Percentiles rank a stretch among this genome's conserved stretches.
Evolutionary conservation across 2,329 filamentous ascomycete genomes (phyloP).

Genomic region (Calonectria crousiana): DNA sequence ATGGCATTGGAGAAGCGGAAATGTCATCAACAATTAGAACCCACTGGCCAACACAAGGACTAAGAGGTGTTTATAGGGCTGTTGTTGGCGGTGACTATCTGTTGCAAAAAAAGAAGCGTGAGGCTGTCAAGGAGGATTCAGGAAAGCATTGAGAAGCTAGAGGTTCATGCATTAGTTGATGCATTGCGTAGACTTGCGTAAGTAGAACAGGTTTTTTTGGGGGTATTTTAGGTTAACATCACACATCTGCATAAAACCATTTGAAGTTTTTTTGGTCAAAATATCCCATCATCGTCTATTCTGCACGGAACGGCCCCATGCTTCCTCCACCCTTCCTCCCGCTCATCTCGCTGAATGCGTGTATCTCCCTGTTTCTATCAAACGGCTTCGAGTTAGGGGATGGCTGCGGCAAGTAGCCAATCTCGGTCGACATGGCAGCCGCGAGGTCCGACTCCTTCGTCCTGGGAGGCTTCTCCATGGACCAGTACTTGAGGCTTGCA

Average conservation of each 20-base stretch:
- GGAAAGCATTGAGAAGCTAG: background rate
- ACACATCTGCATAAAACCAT: background rate
- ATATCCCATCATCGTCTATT: conserved; percentile 33
- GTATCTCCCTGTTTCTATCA: conserved; percentile 36
- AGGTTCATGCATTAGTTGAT: background rate
- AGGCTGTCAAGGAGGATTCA: conserved; percentile 1
- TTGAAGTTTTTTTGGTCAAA: background rate
- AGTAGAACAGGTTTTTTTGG: background rate
- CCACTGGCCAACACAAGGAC: conserved; percentile 57
- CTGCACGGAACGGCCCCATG: conserved; percentile 47
- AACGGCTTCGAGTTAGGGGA: conserved; percentile 30
- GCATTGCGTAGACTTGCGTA: background rate
- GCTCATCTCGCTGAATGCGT: conserved; percentile 46
- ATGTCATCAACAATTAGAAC: conserved; percentile 49
- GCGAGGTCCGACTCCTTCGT: conserved; percentile 28
- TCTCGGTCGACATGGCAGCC: conserved; percentile 28
- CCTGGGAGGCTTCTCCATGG: conserved; percentile 30
- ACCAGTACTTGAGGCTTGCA: conserved; percentile 45
- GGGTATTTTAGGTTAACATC: background rate
- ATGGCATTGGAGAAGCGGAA: conserved; percentile 47
- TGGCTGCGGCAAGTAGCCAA: conserved; percentile 19
- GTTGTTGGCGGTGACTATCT: conserved; percentile 61
- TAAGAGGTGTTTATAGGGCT: conserved; percentile 61
- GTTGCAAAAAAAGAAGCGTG: conserved; percentile 49
- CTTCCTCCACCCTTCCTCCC: conserved; percentile 43